These are phyloP conservation scores for Pseudogymnoascus sp. DNA, from an alignment of 2,329 filamentous ascomycete genomes.

Conservation along the genomic window DNA sequence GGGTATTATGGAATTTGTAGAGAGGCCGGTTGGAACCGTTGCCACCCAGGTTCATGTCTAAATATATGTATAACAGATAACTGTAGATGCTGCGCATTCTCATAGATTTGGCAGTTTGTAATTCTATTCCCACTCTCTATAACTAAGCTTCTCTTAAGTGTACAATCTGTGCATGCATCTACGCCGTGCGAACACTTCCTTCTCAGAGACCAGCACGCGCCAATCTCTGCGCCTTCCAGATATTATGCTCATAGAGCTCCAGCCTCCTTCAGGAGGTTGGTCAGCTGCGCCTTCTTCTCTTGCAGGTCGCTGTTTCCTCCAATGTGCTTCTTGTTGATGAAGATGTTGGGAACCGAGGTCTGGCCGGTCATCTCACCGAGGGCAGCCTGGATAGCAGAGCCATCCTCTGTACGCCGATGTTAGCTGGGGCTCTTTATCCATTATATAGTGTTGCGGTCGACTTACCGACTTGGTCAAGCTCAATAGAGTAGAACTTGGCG, in stretches of 20 bases:
- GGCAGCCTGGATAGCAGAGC: slow-evolving; percentile 71
- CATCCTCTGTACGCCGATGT: slow-evolving; percentile 56
- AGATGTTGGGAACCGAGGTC: slow-evolving; percentile 91
- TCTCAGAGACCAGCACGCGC: not conserved
- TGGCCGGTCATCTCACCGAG: slow-evolving; percentile 75
- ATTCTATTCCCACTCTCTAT: slow-evolving; percentile 10
- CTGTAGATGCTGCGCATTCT: slow-evolving; percentile 1
- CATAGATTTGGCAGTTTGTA: slow-evolving; percentile 1
- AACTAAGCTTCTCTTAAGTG: not conserved
- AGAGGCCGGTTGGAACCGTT: slow-evolving; percentile 79
- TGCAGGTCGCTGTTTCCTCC: slow-evolving; percentile 91
- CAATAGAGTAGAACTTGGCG: slow-evolving; percentile 66
- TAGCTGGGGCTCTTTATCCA: not conserved
- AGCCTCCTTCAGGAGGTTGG: slow-evolving; percentile 54
- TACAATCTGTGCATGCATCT: not conserved
- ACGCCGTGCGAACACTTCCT: not conserved
- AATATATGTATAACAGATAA: slow-evolving; percentile 9
- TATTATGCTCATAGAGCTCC: slow-evolving; percentile 45
- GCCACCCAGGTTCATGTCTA: slow-evolving; percentile 59
- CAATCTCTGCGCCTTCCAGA: not conserved
- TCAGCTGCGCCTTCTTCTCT: slow-evolving; percentile 56
- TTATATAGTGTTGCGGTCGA: slow-evolving; percentile 22
- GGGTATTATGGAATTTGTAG: slow-evolving; percentile 80
- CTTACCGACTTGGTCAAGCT: slow-evolving; percentile 79
- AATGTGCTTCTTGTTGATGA: slow-evolving; percentile 84